Evolutionary conservation across 768 basidiomycete species (phyloP).

Genomic region (Lactarius sp.): DNA sequence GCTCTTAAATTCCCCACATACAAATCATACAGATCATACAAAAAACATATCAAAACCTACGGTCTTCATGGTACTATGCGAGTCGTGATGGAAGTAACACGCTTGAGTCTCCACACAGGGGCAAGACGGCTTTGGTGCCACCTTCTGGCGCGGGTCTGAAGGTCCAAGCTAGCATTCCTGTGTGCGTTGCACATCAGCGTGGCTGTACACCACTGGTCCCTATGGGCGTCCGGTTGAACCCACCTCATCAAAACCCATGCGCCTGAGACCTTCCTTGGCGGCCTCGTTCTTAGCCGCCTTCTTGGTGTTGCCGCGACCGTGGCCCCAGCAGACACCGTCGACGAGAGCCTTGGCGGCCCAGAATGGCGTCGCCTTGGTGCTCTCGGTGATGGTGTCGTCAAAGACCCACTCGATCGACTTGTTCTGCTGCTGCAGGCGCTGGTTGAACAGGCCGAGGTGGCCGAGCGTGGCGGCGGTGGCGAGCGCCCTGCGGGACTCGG

Average conservation of each 20-base stretch:
- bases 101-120: slow-evolving; percentile 24
- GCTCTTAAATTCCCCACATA: slow-evolving; percentile 1
- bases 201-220: neutral
- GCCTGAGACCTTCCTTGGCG: slow-evolving; percentile 64
- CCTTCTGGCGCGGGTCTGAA: slow-evolving; percentile 33
- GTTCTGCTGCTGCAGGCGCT: slow-evolving; percentile 56
- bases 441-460: slow-evolving; percentile 78
- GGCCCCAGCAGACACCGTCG: slow-evolving; percentile 53
- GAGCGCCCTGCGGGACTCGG: slow-evolving; percentile 4
- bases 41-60: neutral
- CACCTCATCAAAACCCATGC: slow-evolving; percentile 52
- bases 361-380: slow-evolving; percentile 64
- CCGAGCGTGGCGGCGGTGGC: slow-evolving; percentile 39
- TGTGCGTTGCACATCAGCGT: neutral
- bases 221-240: neutral
- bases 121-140: slow-evolving; percentile 18
- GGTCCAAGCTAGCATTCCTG: slow-evolving; percentile 28
- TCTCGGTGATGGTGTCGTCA: slow-evolving; percentile 41
- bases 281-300: slow-evolving; percentile 77
- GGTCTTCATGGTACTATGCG: too few relatives aligned
- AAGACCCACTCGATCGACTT: slow-evolving; percentile 69
- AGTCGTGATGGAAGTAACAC: neutral
- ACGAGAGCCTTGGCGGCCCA: slow-evolving; percentile 68
- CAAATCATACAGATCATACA: neutral
- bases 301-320: slow-evolving; percentile 69